A percentile compares a stretch with the other conserved stretches of the same genome.
Conservation (phyloP, 768 basidiomycete genomes). For the Steccherinum ochraceum region DNA sequence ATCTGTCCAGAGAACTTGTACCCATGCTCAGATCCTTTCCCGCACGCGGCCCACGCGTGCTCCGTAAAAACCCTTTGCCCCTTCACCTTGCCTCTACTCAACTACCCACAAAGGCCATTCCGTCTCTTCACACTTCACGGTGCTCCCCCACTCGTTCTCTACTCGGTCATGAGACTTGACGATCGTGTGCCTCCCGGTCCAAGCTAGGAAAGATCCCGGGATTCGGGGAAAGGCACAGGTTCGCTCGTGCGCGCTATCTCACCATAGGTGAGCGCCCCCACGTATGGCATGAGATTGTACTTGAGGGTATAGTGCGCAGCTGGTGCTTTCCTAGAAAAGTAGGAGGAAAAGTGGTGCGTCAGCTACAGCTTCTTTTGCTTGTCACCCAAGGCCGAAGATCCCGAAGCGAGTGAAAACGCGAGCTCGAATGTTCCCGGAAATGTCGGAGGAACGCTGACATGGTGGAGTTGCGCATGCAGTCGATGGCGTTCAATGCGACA, state of each 20-base stretch:
- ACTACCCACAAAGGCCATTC: too few relatives aligned
- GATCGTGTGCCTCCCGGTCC: background rate
- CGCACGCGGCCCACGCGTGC: background rate
- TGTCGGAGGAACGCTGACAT: background rate
- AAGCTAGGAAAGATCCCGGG: slow-evolving; percentile 14
- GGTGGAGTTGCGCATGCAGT: background rate
- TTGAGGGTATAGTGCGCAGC: slow-evolving; percentile 69
- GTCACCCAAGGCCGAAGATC: background rate
- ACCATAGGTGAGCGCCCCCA: slow-evolving; percentile 74
- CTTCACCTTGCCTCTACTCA: too few relatives aligned
- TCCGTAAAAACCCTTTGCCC: too few relatives aligned
- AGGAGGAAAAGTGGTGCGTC: background rate
- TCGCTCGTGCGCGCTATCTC: slow-evolving; percentile 49
- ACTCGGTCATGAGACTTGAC: background rate
- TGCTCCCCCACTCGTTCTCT: too few relatives aligned
- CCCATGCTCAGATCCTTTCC: background rate
- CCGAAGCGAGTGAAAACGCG: background rate
- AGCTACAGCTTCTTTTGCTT: too few relatives aligned
- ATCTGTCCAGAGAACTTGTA: too few relatives aligned
- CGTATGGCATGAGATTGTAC: slow-evolving; percentile 89
- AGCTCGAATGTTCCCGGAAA: background rate
- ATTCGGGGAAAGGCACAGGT: slow-evolving; percentile 28
- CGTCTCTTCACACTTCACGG: background rate
- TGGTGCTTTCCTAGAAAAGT: slow-evolving; percentile 46
- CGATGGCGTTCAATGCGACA: background rate